phyloP scores from a whole-genome alignment of 306 rosid genomes.

The Corylus heterophylla region DNA sequence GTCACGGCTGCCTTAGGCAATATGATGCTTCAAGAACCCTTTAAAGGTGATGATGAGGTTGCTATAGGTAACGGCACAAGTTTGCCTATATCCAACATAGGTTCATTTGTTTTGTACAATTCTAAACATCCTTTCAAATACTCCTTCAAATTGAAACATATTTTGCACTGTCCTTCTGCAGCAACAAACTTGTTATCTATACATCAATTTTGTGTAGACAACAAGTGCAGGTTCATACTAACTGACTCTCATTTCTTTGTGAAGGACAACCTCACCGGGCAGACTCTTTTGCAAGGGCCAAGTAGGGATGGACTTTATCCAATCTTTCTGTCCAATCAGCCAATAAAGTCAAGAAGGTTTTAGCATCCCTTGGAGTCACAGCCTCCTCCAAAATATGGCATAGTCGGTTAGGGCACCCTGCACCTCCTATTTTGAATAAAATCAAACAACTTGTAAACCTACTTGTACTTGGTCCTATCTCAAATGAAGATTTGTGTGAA shows the following conservation, averaged over 20 bases:
- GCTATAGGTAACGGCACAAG: neutral
- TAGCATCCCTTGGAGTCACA: neutral
- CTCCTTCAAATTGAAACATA: neutral
- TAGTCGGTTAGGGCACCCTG: neutral
- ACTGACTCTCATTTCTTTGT: neutral
- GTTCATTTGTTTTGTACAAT: neutral
- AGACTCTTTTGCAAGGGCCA: neutral
- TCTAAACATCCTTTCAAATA: neutral
- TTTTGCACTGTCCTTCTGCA: neutral
- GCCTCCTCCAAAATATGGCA: neutral
- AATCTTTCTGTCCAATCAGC: neutral
- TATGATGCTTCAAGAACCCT: neutral
- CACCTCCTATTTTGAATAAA: neutral
- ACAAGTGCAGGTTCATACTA: neutral
- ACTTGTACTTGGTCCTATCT: neutral
- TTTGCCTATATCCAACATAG: neutral
- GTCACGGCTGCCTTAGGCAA: neutral
- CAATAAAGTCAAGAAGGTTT: neutral
- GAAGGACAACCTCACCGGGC: neutral
- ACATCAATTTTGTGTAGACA: neutral
- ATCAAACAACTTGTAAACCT: neutral
- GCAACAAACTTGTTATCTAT: neutral
- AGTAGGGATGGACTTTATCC: neutral
- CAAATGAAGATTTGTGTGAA: neutral
- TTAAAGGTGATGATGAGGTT: neutral